Evolutionary conservation across 305 asterid species (phyloP).

Genomic region (Vinca major): DNA sequence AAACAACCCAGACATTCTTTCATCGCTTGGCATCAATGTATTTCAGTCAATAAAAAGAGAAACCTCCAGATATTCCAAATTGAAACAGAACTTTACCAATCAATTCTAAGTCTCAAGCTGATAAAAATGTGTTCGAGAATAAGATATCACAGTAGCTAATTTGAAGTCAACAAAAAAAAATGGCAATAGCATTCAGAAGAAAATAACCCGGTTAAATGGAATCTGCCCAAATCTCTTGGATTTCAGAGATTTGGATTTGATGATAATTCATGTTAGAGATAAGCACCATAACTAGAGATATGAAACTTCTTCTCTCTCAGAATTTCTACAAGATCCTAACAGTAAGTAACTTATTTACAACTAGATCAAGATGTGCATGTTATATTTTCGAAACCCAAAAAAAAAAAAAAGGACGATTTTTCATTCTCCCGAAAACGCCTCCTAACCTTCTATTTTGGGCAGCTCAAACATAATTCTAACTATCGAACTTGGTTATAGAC

Average conservation of each 20-base stretch:
- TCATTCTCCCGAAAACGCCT: background rate
- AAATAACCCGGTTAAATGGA: background rate
- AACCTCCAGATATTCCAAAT: background rate
- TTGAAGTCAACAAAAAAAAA: background rate
- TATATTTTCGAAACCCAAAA: background rate
- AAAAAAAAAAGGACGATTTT: no score
- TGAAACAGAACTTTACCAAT: background rate
- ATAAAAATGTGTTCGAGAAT: background rate
- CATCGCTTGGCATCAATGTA: background rate
- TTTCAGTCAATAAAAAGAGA: background rate
- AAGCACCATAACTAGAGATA: background rate
- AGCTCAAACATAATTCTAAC: background rate
- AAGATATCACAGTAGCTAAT: background rate
- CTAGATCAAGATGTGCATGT: background rate
- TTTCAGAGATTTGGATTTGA: background rate
- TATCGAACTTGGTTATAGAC: background rate
- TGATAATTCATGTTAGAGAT: background rate
- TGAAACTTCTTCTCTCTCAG: background rate
- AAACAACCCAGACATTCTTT: background rate
- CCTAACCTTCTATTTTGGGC: background rate
- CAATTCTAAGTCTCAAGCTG: background rate
- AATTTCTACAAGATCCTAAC: background rate
- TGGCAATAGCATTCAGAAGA: background rate
- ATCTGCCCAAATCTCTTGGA: background rate
- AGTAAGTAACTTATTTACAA: background rate